Conservation (phyloP, 257 asterid genomes). For the Solanum okadae region DNA sequence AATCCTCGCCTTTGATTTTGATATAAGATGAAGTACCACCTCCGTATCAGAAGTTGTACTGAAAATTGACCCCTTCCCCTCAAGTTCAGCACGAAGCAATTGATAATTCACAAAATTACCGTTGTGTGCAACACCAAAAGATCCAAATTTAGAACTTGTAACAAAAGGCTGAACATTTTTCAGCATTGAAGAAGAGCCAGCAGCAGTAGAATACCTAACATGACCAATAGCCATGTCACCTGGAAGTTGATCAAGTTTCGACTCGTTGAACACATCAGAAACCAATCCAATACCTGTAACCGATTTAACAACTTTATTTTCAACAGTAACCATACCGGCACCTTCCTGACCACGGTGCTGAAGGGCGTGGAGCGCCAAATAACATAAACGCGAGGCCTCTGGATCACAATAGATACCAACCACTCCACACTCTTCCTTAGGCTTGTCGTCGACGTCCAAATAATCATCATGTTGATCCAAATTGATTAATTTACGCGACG, state of each 20-base stretch:
- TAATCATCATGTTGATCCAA: neutral
- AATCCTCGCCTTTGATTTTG: conserved; percentile 66
- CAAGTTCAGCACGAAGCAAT: conserved; percentile 65
- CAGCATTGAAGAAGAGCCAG: conserved; percentile 62
- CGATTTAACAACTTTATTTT: conserved; percentile 50
- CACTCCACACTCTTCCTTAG: conserved; percentile 84
- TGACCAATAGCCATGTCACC: conserved; percentile 86
- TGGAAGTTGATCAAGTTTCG: conserved; percentile 55
- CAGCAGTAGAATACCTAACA: conserved; percentile 88
- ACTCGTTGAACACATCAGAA: conserved; percentile 64
- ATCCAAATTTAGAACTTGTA: conserved; percentile 69
- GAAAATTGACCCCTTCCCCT: conserved; percentile 76
- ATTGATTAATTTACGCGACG: neutral
- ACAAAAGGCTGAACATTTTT: conserved; percentile 94
- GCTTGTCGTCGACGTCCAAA: conserved; percentile 32
- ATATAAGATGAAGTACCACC: conserved; percentile 74
- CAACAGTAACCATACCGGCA: conserved; percentile 72
- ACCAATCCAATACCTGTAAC: conserved; percentile 77
- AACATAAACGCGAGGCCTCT: conserved; percentile 77
- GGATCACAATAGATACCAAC: conserved; percentile 91
- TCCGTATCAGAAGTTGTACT: conserved; percentile 83
- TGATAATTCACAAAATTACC: conserved; percentile 89
- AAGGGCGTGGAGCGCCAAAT: conserved; percentile 77
- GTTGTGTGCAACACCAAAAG: conserved; percentile 91
- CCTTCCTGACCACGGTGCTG: conserved; percentile 98